Evolutionary conservation across 345 rosid species (phyloP).

Genomic region (Triadica sebifera): DNA sequence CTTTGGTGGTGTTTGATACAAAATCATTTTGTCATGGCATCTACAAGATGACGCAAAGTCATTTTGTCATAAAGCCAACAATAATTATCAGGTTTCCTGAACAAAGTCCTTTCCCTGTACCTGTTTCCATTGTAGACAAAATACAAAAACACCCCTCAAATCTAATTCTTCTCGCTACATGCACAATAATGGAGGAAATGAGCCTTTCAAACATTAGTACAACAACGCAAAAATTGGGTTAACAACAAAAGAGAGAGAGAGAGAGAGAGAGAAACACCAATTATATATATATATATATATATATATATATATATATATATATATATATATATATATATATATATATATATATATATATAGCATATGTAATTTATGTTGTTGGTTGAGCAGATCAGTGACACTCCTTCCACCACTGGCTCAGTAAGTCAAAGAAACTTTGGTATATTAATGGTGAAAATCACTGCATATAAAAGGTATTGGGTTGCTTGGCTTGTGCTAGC

Average conservation of each 20-base stretch:
- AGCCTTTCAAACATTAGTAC: background rate
- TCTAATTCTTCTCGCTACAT: background rate
- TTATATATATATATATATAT: no score
- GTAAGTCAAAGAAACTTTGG: no score
- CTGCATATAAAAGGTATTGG: conserved; percentile 42
- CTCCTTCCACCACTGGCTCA: background rate
- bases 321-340: no score
- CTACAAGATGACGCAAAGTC: no score
- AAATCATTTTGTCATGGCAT: no score
- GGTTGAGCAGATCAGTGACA: background rate
- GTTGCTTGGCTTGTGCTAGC: conserved; percentile 58
- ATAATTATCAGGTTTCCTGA: background rate
- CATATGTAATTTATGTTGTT: background rate
- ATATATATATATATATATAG: no score
- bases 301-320: no score
- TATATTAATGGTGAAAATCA: no score
- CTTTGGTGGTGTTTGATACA: no score
- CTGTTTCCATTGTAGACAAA: background rate
- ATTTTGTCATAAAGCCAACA: no score
- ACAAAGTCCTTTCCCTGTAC: background rate
- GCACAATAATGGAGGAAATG: background rate
- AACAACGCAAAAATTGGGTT: background rate
- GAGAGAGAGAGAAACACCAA: no score
- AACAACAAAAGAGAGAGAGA: background rate
- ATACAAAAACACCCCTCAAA: no score